Evolutionary conservation across 495 filamentous ascomycete species (phyloP), one percentile per base, ranked within the genome.

Genomic region (Paragyromitra xinjiangensis): DNA sequence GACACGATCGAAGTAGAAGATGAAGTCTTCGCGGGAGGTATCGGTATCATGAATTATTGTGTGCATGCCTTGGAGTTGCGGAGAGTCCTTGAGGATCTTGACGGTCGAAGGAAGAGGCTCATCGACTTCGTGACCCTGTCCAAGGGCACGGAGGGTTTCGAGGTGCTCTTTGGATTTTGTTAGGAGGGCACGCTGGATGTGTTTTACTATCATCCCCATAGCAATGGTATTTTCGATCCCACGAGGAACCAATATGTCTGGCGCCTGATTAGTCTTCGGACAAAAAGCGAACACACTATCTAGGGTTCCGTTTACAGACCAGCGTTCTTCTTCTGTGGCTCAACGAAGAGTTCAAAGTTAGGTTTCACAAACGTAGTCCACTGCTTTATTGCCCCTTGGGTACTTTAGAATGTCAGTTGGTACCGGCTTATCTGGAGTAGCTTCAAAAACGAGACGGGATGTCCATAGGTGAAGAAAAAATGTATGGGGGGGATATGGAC

Each of bases 331-430:
- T 93, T 88, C 81, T 99, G 95, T 56, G 96, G 95, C 76, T 97
- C 90, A 61, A 99, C 95, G 82, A 88, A 98, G 85, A 88, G 87
- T 73, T 94, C 92, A 78, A 94, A 98, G 73, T 97, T 98, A 3
- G 95, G 95, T 84, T 99, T 99, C 7, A 99, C 95, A 83, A 91
- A 99, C 45, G 83, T 83, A 82, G 97, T 97, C 95, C 95, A 99
- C 84, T 99, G 95, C 83, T 98, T 98, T 81, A 98, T 94, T 81
- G 94, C 94, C 50, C 95, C 95, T 77, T 97, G 93, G 70, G 98
- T 90, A 73, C 81, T 82, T 68, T 44, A 3, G 24, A 26, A 66
- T 22, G 14, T 53, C 22, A 71, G 64, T 59, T 69, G 56, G 34
- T 51, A 48, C 64, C 14, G 22, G 3, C 44, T 0, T 29, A 8